Base-by-base conservation (phyloP, 1,284 basidiomycete species). In the Acaromyces ingoldii region DNA sequence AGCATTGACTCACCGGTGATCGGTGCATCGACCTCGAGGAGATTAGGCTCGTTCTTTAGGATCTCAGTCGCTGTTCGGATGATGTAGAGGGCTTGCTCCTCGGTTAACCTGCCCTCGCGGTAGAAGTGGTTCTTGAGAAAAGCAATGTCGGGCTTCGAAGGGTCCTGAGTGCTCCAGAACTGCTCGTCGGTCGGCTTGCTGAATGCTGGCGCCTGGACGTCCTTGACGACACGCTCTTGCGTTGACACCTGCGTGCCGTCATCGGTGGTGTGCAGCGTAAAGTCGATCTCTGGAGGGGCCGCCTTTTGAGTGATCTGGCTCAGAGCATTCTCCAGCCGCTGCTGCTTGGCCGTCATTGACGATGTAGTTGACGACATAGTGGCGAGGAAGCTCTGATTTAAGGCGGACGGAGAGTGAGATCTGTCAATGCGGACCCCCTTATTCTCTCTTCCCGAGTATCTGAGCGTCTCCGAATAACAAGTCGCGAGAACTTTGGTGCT, bases 41-140 rank as follows among this genome's bases (percentile, higher is more conserved):
- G 78, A 75, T 98, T 93, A 15, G 88, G 85, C 78, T 98, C 95
- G 25, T 80, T 79, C 26, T 81, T 80, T 40, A 98, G 78, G 42
- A 96, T 68, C 56, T 84, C 83, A 4, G 86, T 89, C 40, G 77
- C 74, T 43, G 85, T 86, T 57, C 86, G 83, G 51, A 95, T 78
- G 71, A 93, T 93, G 79, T 68, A 66, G 2, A 56, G 29, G 11
- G 53, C 55, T 44, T 72, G 70, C 30, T 73, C 70, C 17, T 63
- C 56, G 0, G 68, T 73, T 30, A 73, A 60, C n/a, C 76, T 58
- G 0, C 93, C 93, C 77, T 97, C 93, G 50, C 92, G 85, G 77
- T 97, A 97, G 75, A 98, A 96, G 78, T 98, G 93, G 71, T 97
- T 97, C 81, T 98, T 98, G 60, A 98, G 81, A 78, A 93, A 98